Evolutionary conservation across 1,139 yeast genomes (phyloP), one percentile per base, ranked within the genome.

Genomic region (Candida albicans): DNA sequence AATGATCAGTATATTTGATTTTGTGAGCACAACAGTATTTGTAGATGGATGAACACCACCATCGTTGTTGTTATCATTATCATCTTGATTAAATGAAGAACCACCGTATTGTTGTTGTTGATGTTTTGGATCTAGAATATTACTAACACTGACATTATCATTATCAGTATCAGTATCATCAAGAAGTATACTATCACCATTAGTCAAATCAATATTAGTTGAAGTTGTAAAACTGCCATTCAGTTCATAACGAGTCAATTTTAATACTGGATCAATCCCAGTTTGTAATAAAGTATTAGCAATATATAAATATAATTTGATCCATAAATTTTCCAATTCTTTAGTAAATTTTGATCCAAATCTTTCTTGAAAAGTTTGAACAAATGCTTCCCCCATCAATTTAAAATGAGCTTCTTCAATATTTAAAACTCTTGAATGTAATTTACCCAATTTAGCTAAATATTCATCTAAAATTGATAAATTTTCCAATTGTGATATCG

Each of bases 351-450:
- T 60, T 12, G 46, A 52, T 4, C 77, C 77, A 50, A 72, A 84
- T 54, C 95, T 65, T 61, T 87, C 93, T 54, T 80, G 79, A 55
- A 87, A 81, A 1, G 96, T 87, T 52, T 78, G 79, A 46, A 87
- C 70, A 42, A 88, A 69, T 0, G 95, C 95, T 49, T 81, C 81
- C 1, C 96, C 96, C 84, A 88, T 84, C 37, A 84, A 64, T 59
- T 85, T 88, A 57, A 84, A 87, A 59, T 83, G 84, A 8, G 76
- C 75, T 0, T 88, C 81, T 51, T 84, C 90, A 40, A 87, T 84
- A 11, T 87, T 89, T 51, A 87, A 69, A 40, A 87, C 82, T 50
- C 96, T 69, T 3, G 89, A 70, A 59, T 87, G 96, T 44, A 89
- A 70, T 60, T 86, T 86, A 2, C 93, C 95, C 51, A 87, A 66